phyloP scores from a whole-genome alignment of 345 rosid genomes.

The Citrus trifoliata region DNA sequence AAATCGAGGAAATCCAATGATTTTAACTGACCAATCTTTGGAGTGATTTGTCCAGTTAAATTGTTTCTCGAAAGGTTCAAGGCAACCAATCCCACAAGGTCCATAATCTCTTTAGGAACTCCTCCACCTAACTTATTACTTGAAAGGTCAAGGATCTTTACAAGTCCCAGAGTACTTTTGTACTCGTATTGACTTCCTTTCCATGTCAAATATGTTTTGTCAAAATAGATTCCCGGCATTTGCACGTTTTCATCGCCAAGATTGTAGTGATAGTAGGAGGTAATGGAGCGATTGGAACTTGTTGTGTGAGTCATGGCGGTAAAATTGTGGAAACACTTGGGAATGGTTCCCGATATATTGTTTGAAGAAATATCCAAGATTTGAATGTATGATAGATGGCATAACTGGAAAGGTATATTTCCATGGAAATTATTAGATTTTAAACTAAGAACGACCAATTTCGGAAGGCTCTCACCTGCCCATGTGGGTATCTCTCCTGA shows the following conservation, averaged over 20 bases:
- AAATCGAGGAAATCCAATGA: constrained; percentile 28
- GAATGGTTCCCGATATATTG: background rate
- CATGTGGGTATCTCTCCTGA: background rate
- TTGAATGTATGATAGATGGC: background rate
- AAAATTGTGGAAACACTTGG: constrained; percentile 4
- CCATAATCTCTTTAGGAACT: constrained; percentile 29
- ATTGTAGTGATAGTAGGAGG: too few relatives aligned
- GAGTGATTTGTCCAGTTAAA: constrained; percentile 17
- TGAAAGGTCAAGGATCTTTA: constrained; percentile 14
- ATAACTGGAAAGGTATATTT: background rate
- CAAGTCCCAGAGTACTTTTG: background rate
- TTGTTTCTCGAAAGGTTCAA: constrained; percentile 3
- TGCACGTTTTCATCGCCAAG: too few relatives aligned
- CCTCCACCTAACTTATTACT: constrained; percentile 27
- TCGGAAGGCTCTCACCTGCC: background rate
- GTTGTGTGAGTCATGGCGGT: background rate
- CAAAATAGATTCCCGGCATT: background rate
- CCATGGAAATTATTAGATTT: background rate
- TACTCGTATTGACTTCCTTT: background rate
- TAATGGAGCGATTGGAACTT: background rate
- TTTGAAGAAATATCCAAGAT: constrained; percentile 6
- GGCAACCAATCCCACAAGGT: constrained; percentile 7
- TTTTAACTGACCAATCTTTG: constrained; percentile 18
- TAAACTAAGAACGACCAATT: background rate
- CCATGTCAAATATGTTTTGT: background rate